These are phyloP conservation scores for Kernera saxatilis DNA, from an alignment of 345 rosid genomes.

Conservation along the genomic window DNA sequence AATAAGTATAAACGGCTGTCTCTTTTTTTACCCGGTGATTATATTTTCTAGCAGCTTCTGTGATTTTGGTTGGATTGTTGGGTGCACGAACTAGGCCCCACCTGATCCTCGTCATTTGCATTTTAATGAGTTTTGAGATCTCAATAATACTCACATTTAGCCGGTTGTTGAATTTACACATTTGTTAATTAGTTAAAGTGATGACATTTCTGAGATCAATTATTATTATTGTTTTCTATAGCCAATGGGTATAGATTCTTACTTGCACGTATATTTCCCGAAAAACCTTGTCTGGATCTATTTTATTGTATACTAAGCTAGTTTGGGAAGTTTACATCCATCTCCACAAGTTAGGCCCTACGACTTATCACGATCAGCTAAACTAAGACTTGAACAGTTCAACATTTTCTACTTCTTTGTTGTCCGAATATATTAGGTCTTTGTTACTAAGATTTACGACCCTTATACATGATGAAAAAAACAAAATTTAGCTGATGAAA, in stretches of 20 bases:
- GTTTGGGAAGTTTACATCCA: slow-evolving; percentile 3
- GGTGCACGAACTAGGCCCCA: slow-evolving; percentile 16
- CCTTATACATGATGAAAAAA: background rate
- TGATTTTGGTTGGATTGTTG: slow-evolving; percentile 4
- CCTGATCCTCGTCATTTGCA: background rate
- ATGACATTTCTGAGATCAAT: background rate
- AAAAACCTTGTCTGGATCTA: background rate
- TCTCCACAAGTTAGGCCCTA: slow-evolving; percentile 1
- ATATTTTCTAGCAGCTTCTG: background rate
- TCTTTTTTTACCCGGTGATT: background rate
- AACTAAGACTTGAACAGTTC: slow-evolving; percentile 1
- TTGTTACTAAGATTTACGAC: background rate
- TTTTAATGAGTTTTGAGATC: background rate
- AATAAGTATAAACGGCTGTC: background rate
- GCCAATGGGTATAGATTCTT: background rate
- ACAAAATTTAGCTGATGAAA: background rate
- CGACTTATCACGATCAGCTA: slow-evolving; percentile 22
- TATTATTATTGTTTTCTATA: background rate
- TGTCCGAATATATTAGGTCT: background rate
- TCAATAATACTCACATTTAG: slow-evolving; percentile 8
- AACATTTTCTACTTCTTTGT: slow-evolving; percentile 1
- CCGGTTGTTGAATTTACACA: slow-evolving; percentile 5
- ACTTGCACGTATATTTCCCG: slow-evolving; percentile 22
- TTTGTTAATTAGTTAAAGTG: slow-evolving; percentile 5
- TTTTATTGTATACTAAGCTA: slow-evolving; percentile 4